A percentile compares a stretch with the other conserved stretches of the same genome.
Conservation (phyloP, 768 basidiomycete species). For the Pleurotus giganteus region DNA sequence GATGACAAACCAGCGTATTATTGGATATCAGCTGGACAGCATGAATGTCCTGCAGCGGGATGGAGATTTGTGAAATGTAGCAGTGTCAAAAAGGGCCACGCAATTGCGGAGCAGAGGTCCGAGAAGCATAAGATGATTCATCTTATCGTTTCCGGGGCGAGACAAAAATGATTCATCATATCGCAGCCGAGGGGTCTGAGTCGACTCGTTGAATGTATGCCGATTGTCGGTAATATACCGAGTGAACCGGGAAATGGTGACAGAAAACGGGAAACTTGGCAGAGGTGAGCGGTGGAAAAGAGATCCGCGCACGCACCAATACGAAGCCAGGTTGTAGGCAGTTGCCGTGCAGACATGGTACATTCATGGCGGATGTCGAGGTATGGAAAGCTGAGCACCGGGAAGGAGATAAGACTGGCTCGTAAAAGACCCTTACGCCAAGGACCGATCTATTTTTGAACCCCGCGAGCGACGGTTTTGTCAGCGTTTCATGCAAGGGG, state of each 20-base stretch:
- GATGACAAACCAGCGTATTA: no score
- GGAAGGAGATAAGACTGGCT: not conserved
- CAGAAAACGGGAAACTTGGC: no score
- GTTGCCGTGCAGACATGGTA: not conserved
- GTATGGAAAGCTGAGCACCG: no score
- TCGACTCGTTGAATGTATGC: not conserved
- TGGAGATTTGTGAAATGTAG: no score
- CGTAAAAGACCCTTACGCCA: not conserved
- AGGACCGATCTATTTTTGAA: slow-evolving; percentile 4
- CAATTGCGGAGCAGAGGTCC: no score
- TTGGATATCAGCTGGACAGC: no score
- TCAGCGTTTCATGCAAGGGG: slow-evolving; percentile 2
- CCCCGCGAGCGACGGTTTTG: slow-evolving; percentile 5
- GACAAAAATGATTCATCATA: not conserved
- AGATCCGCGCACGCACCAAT: no score
- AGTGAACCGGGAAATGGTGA: slow-evolving; percentile 1
- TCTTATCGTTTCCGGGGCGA: not conserved
- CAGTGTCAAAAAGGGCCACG: no score
- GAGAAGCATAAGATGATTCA: not conserved
- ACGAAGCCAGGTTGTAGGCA: not conserved
- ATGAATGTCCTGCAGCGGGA: no score
- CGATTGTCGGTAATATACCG: not conserved
- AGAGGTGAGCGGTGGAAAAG: no score
- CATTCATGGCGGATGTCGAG: not conserved
- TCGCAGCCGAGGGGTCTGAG: not conserved